phyloP scores from a whole-genome alignment of 139 green algal genomes.

The Chlorella sp. region DNA sequence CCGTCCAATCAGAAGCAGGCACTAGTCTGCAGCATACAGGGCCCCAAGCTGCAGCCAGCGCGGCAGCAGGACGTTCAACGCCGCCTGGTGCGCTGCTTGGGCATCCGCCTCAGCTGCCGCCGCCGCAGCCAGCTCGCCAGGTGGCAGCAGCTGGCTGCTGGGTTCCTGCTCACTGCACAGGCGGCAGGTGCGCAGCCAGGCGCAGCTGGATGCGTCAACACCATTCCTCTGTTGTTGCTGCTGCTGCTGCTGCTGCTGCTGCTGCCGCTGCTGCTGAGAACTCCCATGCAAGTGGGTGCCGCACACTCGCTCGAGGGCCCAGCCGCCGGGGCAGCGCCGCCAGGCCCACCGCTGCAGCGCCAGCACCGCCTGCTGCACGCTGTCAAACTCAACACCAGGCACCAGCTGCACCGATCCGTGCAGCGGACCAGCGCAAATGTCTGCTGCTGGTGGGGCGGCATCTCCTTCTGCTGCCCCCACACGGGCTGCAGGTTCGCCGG shows the following conservation, averaged over 20 bases:
- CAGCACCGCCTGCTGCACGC: constrained; percentile 27
- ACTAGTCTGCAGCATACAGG: neutral
- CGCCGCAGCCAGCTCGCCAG: neutral
- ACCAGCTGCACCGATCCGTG: neutral
- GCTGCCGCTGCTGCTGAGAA: neutral
- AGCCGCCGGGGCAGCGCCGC: neutral
- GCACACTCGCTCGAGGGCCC: constrained; percentile 24
- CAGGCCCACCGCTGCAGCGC: constrained; percentile 21
- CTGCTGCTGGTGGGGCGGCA: neutral
- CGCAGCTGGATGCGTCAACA: neutral
- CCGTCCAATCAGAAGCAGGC: too few relatives aligned
- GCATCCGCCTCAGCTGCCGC: neutral
- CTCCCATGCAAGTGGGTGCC: neutral
- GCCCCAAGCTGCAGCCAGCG: constrained; percentile 8
- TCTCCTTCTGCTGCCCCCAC: too few relatives aligned
- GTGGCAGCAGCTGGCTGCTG: too few relatives aligned
- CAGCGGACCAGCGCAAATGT: neutral
- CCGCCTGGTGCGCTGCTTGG: neutral
- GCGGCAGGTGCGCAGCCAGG: constrained; percentile 10
- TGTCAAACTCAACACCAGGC: constrained; percentile 1
- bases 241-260: neutral
- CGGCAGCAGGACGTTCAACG: neutral
- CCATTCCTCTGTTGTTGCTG: neutral
- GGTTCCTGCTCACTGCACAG: neutral
- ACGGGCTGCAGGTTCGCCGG: neutral